Evolutionary conservation across 2,329 filamentous ascomycete genomes (phyloP).

Genomic region (Ophiocordyceps camponoti-rufipedis): DNA sequence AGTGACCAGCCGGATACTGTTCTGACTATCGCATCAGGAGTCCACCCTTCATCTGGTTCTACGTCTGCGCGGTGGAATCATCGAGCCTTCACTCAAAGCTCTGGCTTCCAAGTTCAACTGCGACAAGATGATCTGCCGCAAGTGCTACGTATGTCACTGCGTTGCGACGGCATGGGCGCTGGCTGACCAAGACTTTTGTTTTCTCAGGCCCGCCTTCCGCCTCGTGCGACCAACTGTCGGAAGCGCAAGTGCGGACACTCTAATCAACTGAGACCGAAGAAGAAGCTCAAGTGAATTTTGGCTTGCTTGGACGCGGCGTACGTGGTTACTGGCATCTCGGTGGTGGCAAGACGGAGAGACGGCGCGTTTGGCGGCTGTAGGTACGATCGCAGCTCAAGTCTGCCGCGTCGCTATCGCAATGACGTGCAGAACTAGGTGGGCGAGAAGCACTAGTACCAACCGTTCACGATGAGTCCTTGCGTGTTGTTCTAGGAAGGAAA

Average conservation of each 20-base stretch:
- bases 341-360: too few species aligned
- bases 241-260: slow-evolving; percentile 99
- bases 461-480: too few species aligned
- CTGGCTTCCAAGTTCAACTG: slow-evolving; percentile 99
- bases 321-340: slow-evolving; percentile 14
- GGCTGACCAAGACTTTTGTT: background rate
- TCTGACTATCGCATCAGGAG: slow-evolving; percentile 37
- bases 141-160: slow-evolving; percentile 77
- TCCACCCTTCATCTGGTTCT: slow-evolving; percentile 97
- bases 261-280: slow-evolving; percentile 99
- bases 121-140: slow-evolving; percentile 99
- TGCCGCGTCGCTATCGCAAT: too few species aligned
- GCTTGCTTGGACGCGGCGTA: slow-evolving; percentile 23
- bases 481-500: too few species aligned
- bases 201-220: slow-evolving; percentile 60
- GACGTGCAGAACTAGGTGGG: too few species aligned
- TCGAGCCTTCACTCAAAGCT: slow-evolving; percentile 96
- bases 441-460: too few species aligned
- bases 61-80: slow-evolving; percentile 97
- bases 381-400: too few species aligned
- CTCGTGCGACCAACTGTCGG: slow-evolving; percentile 98
- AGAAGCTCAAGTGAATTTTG: slow-evolving; percentile 81
- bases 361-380: too few species aligned
- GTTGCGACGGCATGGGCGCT: background rate
- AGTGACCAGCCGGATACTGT: slow-evolving; percentile 12